These are phyloP conservation scores for Alnus glutinosa DNA, from an alignment of 306 rosid species.

Conservation along the genomic window DNA sequence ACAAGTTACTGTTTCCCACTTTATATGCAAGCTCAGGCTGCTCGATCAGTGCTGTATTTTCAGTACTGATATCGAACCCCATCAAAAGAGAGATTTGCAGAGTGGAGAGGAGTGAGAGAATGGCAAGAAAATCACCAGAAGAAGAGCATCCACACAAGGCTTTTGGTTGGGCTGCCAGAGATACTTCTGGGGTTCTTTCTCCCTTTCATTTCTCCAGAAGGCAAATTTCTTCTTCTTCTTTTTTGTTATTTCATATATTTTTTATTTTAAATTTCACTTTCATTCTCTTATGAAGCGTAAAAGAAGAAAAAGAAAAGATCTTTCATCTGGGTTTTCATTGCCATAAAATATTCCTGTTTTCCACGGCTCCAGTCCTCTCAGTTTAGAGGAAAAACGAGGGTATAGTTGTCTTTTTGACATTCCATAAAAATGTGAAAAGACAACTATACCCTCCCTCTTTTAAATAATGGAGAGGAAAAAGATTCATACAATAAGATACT, in stretches of 20 bases:
- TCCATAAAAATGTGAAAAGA: too few relatives aligned
- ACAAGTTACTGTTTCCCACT: not conserved
- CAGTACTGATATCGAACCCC: not conserved
- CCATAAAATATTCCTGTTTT: not conserved
- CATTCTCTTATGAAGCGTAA: slow-evolving; percentile 4
- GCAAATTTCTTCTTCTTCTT: not conserved
- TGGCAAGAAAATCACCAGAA: slow-evolving; percentile 35
- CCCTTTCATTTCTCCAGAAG: slow-evolving; percentile 59
- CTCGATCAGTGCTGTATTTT: not conserved
- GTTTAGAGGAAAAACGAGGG: too few relatives aligned
- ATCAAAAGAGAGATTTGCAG: not conserved
- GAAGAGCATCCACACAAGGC: slow-evolving; percentile 40
- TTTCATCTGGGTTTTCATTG: not conserved
- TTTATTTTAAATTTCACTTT: not conserved
- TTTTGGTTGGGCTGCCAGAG: slow-evolving; percentile 53
- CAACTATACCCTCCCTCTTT: too few relatives aligned
- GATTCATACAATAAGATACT: not conserved
- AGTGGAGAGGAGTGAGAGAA: not conserved
- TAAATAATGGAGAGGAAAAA: not conserved
- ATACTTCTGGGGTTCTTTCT: slow-evolving; percentile 45
- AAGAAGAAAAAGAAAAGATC: not conserved
- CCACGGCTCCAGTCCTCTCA: not conserved
- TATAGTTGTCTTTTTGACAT: too few relatives aligned
- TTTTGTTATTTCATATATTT: not conserved
- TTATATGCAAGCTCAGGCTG: not conserved